These are phyloP conservation scores for Withania somnifera DNA, from an alignment of 305 asterid species.

Conservation along the genomic window DNA sequence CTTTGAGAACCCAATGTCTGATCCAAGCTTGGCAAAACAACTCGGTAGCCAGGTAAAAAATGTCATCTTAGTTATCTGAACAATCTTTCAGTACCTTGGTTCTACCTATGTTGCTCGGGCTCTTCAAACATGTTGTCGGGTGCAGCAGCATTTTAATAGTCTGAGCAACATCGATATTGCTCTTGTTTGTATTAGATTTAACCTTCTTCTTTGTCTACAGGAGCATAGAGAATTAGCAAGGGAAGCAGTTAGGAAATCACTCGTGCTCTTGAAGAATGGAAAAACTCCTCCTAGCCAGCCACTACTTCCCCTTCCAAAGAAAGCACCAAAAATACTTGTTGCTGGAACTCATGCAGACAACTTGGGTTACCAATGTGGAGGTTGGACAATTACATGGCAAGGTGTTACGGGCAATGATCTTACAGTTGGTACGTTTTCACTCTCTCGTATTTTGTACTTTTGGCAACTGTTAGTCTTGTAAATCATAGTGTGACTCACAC, in stretches of 20 bases:
- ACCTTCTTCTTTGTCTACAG: conserved; percentile 10
- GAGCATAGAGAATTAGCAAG: conserved; percentile 45
- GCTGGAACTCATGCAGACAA: conserved; percentile 49
- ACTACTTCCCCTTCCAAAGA: conserved; percentile 38
- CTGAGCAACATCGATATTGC: background rate
- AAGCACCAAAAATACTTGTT: conserved; percentile 31
- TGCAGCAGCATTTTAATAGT: background rate
- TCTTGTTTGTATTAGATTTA: background rate
- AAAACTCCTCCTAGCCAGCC: conserved; percentile 14
- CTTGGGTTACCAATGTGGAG: conserved; percentile 56
- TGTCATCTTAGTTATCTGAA: background rate
- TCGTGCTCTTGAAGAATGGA: conserved; percentile 49
- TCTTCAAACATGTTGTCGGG: background rate
- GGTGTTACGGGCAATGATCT: conserved; percentile 39
- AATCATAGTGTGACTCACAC: too few species aligned
- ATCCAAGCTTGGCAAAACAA: conserved; percentile 38
- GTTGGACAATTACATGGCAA: conserved; percentile 58
- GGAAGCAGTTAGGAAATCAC: conserved; percentile 50
- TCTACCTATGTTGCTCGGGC: background rate
- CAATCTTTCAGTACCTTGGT: background rate
- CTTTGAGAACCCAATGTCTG: conserved; percentile 57
- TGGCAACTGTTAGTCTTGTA: too few species aligned
- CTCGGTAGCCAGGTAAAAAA: conserved; percentile 53
- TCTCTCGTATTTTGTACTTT: background rate
- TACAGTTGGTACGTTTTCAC: conserved; percentile 27